These are phyloP conservation scores for Candida pseudoglaebosa DNA, from an alignment of 805 yeast species.

Conservation along the genomic window DNA sequence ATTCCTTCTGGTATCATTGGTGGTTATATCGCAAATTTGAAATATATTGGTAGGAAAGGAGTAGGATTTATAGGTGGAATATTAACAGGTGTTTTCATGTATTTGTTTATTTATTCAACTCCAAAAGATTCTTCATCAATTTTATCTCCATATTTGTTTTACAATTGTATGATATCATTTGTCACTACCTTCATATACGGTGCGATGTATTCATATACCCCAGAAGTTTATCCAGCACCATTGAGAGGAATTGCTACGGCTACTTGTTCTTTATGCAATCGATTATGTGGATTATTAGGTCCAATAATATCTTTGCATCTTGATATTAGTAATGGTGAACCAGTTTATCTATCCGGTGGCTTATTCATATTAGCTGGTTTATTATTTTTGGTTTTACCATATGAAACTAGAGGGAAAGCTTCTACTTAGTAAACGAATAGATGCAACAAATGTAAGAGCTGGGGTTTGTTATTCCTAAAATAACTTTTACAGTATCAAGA, in stretches of 20 bases:
- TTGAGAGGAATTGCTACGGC: slow-evolving; percentile 10
- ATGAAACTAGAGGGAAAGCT: slow-evolving; percentile 11
- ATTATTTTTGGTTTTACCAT: slow-evolving; percentile 21
- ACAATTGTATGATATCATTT: slow-evolving; percentile 30
- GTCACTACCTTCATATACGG: slow-evolving; percentile 42
- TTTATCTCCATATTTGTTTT: slow-evolving; percentile 29
- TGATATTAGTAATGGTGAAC: slow-evolving; percentile 11
- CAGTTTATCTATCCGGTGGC: slow-evolving; percentile 11
- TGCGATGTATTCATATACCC: slow-evolving; percentile 11
- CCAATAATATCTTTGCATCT: slow-evolving; percentile 13
- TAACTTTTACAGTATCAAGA: no score
- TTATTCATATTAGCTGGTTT: slow-evolving; percentile 15
- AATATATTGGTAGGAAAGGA: slow-evolving; percentile 48
- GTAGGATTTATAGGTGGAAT: slow-evolving; percentile 44
- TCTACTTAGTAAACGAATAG: not conserved
- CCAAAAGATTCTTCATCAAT: slow-evolving; percentile 32
- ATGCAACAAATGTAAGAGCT: not conserved
- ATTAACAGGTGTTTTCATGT: slow-evolving; percentile 48
- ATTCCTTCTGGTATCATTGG: slow-evolving; percentile 18
- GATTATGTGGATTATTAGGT: slow-evolving; percentile 26
- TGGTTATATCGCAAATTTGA: slow-evolving; percentile 12
- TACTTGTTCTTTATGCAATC: slow-evolving; percentile 17
- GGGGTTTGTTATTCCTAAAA: no score
- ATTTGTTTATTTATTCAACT: slow-evolving; percentile 47
- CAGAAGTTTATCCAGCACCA: slow-evolving; percentile 11